These are phyloP conservation scores for Vigna hirtella DNA, from an alignment of 306 rosid species.

Conservation along the genomic window DNA sequence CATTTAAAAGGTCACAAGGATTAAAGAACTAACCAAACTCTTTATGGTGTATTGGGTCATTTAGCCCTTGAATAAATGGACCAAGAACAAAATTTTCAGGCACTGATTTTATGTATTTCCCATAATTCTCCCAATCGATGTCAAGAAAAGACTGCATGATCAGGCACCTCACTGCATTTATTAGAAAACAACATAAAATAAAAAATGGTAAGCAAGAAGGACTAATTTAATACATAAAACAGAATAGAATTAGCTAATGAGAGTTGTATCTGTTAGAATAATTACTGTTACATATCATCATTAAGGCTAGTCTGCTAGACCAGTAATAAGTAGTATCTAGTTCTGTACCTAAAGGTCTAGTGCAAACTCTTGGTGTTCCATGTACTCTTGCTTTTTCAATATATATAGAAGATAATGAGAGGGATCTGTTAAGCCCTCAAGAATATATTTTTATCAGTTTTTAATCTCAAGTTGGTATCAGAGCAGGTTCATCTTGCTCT, in stretches of 20 bases:
- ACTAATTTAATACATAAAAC: slow-evolving; percentile 29
- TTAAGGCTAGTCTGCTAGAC: too few species aligned
- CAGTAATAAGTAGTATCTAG: too few species aligned
- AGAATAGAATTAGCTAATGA: slow-evolving; percentile 1
- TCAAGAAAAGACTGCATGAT: slow-evolving; percentile 89
- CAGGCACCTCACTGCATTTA: slow-evolving; percentile 89
- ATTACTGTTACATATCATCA: too few species aligned
- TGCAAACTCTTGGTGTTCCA: too few species aligned
- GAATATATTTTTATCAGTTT: too few species aligned
- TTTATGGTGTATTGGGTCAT: slow-evolving; percentile 93
- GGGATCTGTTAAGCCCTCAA: too few species aligned
- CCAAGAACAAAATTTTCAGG: slow-evolving; percentile 84
- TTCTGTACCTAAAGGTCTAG: too few species aligned
- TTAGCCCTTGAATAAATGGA: slow-evolving; percentile 80
- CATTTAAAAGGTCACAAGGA: slow-evolving; percentile 33
- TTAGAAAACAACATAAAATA: slow-evolving; percentile 38
- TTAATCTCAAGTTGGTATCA: too few species aligned
- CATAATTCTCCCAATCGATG: slow-evolving; percentile 70
- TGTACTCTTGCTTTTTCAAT: too few species aligned
- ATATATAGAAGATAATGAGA: too few species aligned
- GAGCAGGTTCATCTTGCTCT: too few species aligned
- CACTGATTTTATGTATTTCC: slow-evolving; percentile 63
- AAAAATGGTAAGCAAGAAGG: slow-evolving; percentile 40
- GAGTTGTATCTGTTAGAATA: not conserved
- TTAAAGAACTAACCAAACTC: slow-evolving; percentile 73